A percentile compares a stretch with the other conserved stretches of the same genome.
Evolutionary conservation across 768 basidiomycete genomes (phyloP).

Genomic region (Pholiota molesta): DNA sequence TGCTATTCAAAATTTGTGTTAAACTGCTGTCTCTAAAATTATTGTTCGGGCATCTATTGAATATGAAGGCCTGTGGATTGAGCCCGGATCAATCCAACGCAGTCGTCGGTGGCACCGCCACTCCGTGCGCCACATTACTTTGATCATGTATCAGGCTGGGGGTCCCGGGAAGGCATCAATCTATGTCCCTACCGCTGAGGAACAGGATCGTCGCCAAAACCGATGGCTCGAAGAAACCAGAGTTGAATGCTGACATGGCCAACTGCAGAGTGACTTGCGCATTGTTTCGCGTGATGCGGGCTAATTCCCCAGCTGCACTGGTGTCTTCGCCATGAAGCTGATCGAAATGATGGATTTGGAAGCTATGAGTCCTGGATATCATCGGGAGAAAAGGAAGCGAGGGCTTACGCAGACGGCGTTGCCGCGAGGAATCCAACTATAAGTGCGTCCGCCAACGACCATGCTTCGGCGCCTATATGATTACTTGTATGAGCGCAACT

Average conservation of each 20-base stretch:
- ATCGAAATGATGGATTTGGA: slow-evolving; percentile 20
- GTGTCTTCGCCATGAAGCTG: slow-evolving; percentile 29
- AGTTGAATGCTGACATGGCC: slow-evolving; percentile 45
- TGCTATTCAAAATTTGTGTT: background rate
- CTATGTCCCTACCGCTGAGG: slow-evolving; percentile 50
- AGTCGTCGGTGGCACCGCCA: background rate
- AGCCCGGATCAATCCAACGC: background rate
- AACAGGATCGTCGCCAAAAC: slow-evolving; percentile 51
- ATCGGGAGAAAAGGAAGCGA: slow-evolving; percentile 13
- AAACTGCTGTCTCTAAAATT: background rate
- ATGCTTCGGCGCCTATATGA: slow-evolving; percentile 41
- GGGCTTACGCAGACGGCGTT: slow-evolving; percentile 28
- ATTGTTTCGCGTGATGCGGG: slow-evolving; percentile 39
- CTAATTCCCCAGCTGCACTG: slow-evolving; percentile 24
- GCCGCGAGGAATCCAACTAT: slow-evolving; percentile 40
- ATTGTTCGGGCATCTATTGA: background rate
- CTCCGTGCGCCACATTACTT: background rate
- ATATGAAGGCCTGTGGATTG: background rate
- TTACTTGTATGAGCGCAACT: background rate
- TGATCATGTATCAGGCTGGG: background rate
- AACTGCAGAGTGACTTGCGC: slow-evolving; percentile 46
- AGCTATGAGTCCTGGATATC: background rate
- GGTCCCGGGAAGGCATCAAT: slow-evolving; percentile 28
- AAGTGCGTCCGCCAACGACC: slow-evolving; percentile 39
- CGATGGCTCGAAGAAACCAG: slow-evolving; percentile 46